phyloP scores from a whole-genome alignment of 768 basidiomycete genomes.

The Leccinum incarnatum region DNA sequence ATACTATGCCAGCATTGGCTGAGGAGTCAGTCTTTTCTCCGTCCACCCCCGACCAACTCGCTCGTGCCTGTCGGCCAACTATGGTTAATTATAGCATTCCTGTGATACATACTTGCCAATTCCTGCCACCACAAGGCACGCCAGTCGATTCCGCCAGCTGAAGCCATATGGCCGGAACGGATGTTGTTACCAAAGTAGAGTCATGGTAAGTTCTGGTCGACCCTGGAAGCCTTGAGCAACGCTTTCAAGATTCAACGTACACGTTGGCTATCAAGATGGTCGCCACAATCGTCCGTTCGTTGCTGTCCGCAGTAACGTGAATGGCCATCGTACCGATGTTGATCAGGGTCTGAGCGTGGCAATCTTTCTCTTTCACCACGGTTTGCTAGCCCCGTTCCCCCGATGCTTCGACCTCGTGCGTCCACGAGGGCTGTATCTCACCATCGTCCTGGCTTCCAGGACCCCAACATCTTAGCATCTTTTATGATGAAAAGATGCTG shows the following conservation, averaged over 20 bases:
- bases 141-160: not conserved
- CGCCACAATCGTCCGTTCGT: not conserved
- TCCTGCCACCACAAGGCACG: slow-evolving; percentile 5
- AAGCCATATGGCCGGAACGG: not conserved
- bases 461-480: slow-evolving; percentile 7
- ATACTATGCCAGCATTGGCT: not conserved
- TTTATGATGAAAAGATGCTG: slow-evolving; percentile 2
- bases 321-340: not conserved
- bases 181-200: not conserved
- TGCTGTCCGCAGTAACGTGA: not conserved
- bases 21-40: not conserved
- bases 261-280: not conserved
- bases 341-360: not conserved
- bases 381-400: not conserved
- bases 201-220: not conserved
- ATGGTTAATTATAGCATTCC: not conserved
- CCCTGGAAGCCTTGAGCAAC: not conserved
- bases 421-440: slow-evolving; percentile 2
- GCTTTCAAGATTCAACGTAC: not conserved
- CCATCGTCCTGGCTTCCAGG: not conserved
- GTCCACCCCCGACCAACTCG: not conserved
- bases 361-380: not conserved
- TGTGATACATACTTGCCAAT: not conserved
- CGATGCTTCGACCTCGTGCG: not conserved
- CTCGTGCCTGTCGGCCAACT: not conserved